Evolutionary conservation across 805 yeast species (phyloP).

Genomic region (Millerozyma miso): DNA sequence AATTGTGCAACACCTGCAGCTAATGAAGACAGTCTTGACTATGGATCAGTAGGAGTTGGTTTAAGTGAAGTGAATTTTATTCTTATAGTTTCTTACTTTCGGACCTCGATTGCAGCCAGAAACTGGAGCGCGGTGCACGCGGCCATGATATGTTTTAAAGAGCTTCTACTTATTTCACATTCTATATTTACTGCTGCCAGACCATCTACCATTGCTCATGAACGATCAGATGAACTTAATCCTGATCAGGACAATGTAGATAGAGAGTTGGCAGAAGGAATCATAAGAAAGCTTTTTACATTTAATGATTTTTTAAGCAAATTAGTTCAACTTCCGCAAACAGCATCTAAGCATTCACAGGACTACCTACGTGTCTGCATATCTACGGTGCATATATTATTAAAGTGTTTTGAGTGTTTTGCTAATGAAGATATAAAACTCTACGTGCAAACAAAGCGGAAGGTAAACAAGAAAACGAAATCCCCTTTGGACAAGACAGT

Average conservation of each 20-base stretch:
- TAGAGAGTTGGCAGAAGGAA: constrained; percentile 49
- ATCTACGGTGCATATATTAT: constrained; percentile 58
- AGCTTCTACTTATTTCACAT: constrained; percentile 49
- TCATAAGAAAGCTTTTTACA: constrained; percentile 66
- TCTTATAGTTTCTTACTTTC: constrained; percentile 44
- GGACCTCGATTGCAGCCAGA: constrained; percentile 38
- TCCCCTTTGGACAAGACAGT: constrained; percentile 20
- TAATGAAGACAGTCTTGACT: constrained; percentile 27
- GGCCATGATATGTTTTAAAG: constrained; percentile 61
- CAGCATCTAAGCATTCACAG: constrained; percentile 60
- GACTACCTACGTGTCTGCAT: constrained; percentile 57
- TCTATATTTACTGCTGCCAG: constrained; percentile 33
- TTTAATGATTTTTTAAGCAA: constrained; percentile 55
- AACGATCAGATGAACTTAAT: constrained; percentile 28
- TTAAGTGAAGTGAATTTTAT: constrained; percentile 60
- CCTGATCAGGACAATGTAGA: constrained; percentile 37
- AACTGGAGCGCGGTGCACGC: constrained; percentile 66
- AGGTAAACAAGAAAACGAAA: constrained; percentile 24
- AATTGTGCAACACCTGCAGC: constrained; percentile 7
- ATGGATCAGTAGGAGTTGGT: constrained; percentile 49
- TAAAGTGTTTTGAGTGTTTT: constrained; percentile 65
- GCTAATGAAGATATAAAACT: constrained; percentile 52
- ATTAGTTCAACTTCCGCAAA: constrained; percentile 56
- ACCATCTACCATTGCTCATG: constrained; percentile 4
- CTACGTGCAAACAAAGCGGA: constrained; percentile 45